Base-by-base conservation (phyloP, 352 stramenopile genomes). In the Aphanomyces astaci region DNA sequence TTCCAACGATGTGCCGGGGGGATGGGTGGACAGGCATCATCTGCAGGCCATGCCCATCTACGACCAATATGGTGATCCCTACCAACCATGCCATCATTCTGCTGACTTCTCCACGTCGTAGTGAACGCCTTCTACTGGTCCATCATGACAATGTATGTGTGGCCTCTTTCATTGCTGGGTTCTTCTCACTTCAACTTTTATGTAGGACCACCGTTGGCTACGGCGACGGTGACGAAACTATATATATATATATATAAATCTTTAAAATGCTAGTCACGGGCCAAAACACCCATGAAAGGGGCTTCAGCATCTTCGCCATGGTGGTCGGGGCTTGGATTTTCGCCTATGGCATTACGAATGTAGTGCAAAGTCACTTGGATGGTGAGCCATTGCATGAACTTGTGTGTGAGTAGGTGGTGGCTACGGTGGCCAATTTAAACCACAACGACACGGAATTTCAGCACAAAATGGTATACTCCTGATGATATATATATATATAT, bases 291-390 rank as follows among this genome's bases (percentile, higher is more conserved):
- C 67, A 77, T 32, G 81, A 92, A 56, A 80, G 84, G 3, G 73
- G 87, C 9, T 92, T 88, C 57, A 76, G 78, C 22, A 92, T 89
- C 55, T 76, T 86, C 27, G 81, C 80, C 0, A 90, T 92, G 84
- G 68, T 89, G 4, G 63, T 89, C 1, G 84, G 84, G 3, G 84
- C 81, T 22, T 86, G 84, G 74, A 88, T 92, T 51, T 92, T 92
- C 54, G 82, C 84, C 2, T 92, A 92, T 62, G 84, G 81, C 19
- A 92, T 92, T 75, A 92, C 84, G 0, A 90, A 87, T 45, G 84
- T 90, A 63, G 75, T 80, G 0, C 72, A 71, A 7, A 82, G 79
- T 72, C 27, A 24, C 5, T 5, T 33, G 33, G 22, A 36, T 30
- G 1, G n/a, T 36, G 4, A 25, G 45, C 4, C 22, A 17, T 2